Conservation (phyloP, 2,329 filamentous ascomycete species). For the Lachnellula suecica region DNA sequence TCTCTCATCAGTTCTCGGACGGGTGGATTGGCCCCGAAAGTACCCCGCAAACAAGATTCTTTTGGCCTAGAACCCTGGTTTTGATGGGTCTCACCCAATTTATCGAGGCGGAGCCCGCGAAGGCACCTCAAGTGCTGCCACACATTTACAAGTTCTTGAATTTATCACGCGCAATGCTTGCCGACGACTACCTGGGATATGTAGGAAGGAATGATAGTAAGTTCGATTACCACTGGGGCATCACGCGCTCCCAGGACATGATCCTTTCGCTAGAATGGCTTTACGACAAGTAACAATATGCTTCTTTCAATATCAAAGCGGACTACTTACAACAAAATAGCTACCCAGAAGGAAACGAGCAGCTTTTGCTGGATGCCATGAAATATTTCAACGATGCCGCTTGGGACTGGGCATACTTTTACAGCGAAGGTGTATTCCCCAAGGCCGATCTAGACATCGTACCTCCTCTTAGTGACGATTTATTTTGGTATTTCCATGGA, state of each 20-base stretch:
- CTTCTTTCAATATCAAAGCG: neutral
- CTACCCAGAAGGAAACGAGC: conserved; percentile 23
- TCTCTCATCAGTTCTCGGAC: conserved; percentile 49
- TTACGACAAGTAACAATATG: conserved; percentile 25
- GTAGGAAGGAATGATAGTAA: conserved; percentile 41
- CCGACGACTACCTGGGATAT: conserved; percentile 50
- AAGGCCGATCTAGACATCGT: conserved; percentile 6
- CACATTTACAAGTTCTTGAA: conserved; percentile 39
- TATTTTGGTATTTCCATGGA: conserved; percentile 32
- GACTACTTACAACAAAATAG: neutral
- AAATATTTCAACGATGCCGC: conserved; percentile 19
- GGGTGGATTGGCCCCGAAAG: conserved; percentile 58
- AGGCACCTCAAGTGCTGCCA: neutral
- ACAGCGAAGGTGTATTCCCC: conserved; percentile 21
- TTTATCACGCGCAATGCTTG: conserved; percentile 54
- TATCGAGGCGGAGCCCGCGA: conserved; percentile 43
- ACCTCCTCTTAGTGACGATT: conserved; percentile 6
- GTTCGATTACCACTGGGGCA: conserved; percentile 34
- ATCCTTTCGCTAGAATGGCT: conserved; percentile 38
- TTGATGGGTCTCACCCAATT: conserved; percentile 8
- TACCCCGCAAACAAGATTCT: conserved; percentile 30
- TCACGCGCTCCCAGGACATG: conserved; percentile 22
- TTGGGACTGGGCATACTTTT: conserved; percentile 24
- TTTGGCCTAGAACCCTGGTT: conserved; percentile 10
- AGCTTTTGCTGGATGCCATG: conserved; percentile 33